These are phyloP conservation scores for Endoconidiophora laricicola DNA, from an alignment of 2,329 filamentous ascomycete species.

Conservation along the genomic window DNA sequence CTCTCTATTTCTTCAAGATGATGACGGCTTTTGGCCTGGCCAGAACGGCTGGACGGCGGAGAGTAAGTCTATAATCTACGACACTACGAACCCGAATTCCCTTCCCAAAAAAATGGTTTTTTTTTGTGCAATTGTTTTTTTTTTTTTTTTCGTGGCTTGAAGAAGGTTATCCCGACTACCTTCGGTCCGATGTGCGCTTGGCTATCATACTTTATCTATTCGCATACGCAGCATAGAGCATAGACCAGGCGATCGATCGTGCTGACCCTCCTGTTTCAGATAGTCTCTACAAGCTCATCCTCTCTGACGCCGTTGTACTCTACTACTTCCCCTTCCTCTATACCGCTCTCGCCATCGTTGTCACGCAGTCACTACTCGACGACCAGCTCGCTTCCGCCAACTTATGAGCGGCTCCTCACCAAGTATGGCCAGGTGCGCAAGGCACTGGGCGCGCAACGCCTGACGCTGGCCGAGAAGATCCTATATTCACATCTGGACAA, in stretches of 20 bases:
- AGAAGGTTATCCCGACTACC: too few relatives aligned
- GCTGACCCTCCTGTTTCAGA: constrained; percentile 10
- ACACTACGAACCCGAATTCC: neutral
- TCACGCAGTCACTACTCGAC: constrained; percentile 22
- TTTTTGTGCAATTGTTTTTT: neutral
- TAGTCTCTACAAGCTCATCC: constrained; percentile 17
- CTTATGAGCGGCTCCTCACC: constrained; percentile 66
- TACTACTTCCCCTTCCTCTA: constrained; percentile 16
- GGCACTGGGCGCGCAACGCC: constrained; percentile 47
- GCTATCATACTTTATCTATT: neutral
- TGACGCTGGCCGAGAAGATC: constrained; percentile 95
- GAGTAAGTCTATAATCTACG: constrained; percentile 24
- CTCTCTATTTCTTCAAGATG: constrained; percentile 12
- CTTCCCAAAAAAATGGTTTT: neutral
- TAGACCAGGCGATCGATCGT: neutral
- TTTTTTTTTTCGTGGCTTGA: too few relatives aligned
- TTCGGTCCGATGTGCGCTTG: neutral
- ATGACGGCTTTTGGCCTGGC: constrained; percentile 37
- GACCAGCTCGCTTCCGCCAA: constrained; percentile 38
- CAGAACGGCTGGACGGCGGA: constrained; percentile 29
- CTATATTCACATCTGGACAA: constrained; percentile 90
- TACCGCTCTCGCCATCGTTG: too few relatives aligned
- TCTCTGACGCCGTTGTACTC: constrained; percentile 18
- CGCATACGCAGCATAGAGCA: neutral
- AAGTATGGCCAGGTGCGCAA: constrained; percentile 60